Evolutionary conservation across 2,329 filamentous ascomycete species (phyloP).

Genomic region (Cladophialophora immunda): DNA sequence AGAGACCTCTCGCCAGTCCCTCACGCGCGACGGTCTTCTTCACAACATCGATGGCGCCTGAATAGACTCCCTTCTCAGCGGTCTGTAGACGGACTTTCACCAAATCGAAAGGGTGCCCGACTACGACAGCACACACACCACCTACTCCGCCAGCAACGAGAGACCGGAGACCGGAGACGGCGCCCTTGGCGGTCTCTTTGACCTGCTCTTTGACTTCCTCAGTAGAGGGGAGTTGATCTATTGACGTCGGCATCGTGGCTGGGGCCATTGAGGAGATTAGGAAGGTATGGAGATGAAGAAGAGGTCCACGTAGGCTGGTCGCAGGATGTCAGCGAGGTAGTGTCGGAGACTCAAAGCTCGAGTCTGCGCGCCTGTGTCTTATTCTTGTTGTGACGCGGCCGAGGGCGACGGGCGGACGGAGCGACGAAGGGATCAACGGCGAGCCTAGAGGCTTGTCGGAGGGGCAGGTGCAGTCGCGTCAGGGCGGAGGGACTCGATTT

Average conservation of each 20-base stretch:
- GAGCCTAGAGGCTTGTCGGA: conserved; percentile 26
- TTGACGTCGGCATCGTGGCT: conserved; percentile 38
- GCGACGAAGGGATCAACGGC: conserved; percentile 20
- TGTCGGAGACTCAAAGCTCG: not conserved
- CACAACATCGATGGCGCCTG: conserved; percentile 88
- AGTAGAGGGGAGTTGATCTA: conserved; percentile 46
- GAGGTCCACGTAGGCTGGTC: not conserved
- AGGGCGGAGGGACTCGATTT: conserved; percentile 12
- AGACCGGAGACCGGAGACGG: conserved; percentile 75
- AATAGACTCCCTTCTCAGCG: conserved; percentile 91
- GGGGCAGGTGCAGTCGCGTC: conserved; percentile 20
- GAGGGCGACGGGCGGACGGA: conserved; percentile 24
- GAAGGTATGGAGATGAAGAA: not conserved
- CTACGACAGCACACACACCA: conserved; percentile 90
- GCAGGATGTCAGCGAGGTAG: not conserved
- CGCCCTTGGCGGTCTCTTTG: conserved; percentile 58
- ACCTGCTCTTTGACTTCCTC: conserved; percentile 63
- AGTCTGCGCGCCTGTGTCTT: not conserved
- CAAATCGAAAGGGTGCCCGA: conserved; percentile 95
- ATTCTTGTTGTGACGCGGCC: not conserved
- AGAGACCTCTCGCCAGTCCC: conserved; percentile 79
- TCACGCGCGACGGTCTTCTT: conserved; percentile 86
- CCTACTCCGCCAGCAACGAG: conserved; percentile 91
- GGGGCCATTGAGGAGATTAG: conserved; percentile 34
- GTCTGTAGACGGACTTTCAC: conserved; percentile 98